Evolutionary conservation across 2,329 filamentous ascomycete species (phyloP), one percentile per base, ranked within the genome.

Genomic region (Fusarium sp.): DNA sequence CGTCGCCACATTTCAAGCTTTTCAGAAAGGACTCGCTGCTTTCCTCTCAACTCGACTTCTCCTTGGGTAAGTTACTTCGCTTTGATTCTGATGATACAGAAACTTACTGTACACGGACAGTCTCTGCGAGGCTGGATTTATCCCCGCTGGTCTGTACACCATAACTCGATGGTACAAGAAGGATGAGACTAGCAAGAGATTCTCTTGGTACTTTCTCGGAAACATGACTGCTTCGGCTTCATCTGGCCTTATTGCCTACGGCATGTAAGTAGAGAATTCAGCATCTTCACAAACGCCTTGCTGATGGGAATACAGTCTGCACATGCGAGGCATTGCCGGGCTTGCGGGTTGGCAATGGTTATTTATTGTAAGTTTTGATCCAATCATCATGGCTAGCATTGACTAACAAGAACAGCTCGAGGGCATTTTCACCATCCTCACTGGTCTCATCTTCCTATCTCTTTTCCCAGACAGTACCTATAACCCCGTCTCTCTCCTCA

Each of bases 161-260:
- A 82, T 87, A 2, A 86, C 85, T 0, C 80, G 82, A 2, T 87
- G 85, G 85, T 87, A 87, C 66, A 87, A 85, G 32, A 81, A 81
- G 4, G 80, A 81, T 9, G 85, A 87, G 68, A 86, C 83, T 0
- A 85, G 83, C 58, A 86, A 85, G 74, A 79, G 86, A 2, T 85
- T 87, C 62, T 82, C 84, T 12, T 80, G 79, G 65, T 87, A 84
- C 72, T 87, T 86, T 63, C 80, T 87, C 20, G 85, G 86, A 2
- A 87, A 85, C 57, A 82, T 84, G 69, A 73, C 82, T 15, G 85
- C 84, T 0, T 79, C 80, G 25, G 85, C 84, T 1, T 70, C 64
- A 25, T 68, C 73, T 12, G 75, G 76, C 2, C 69, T 78, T 1
- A 70, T 78, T n/a, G 75, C 84, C 2, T 86, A 85, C 45, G 85